Conservation (phyloP, 2,329 filamentous ascomycete genomes). For the Sphaerulina vaccinii region DNA sequence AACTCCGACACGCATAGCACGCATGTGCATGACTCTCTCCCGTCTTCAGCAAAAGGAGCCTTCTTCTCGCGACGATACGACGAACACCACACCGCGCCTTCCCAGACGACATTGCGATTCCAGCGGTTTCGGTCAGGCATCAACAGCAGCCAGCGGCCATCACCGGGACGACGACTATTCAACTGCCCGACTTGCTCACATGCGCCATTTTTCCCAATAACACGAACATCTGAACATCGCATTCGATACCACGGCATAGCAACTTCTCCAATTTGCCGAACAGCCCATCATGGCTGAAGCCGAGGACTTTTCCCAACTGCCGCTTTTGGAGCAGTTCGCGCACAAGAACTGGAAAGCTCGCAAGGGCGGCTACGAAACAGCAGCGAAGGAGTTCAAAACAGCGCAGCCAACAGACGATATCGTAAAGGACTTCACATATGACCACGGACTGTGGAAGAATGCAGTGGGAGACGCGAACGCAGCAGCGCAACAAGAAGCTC, state of each 20-base stretch:
- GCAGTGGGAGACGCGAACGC: slow-evolving; percentile 95
- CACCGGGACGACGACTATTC: not conserved
- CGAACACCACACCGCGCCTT: not conserved
- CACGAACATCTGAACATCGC: not conserved
- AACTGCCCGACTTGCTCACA: not conserved
- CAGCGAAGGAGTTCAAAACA: slow-evolving; percentile 78
- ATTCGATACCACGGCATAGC: not conserved
- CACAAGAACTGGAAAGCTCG: slow-evolving; percentile 98
- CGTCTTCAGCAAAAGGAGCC: not conserved
- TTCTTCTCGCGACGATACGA: not conserved
- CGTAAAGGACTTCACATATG: slow-evolving; percentile 83
- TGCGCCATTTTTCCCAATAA: not conserved
- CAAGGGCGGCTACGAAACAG: slow-evolving; percentile 92
- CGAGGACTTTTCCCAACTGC: slow-evolving; percentile 77
- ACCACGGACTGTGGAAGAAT: slow-evolving; percentile 84
- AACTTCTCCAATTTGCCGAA: too few relatives aligned
- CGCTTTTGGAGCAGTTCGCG: slow-evolving; percentile 74
- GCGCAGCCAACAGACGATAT: slow-evolving; percentile 81
- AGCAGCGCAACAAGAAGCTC: slow-evolving; percentile 89
- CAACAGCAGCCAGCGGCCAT: not conserved
- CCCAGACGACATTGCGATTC: not conserved
- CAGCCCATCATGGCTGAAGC: slow-evolving; percentile 70
- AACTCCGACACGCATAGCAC: too few relatives aligned
- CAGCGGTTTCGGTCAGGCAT: not conserved
- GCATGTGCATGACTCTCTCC: not conserved